A percentile compares a stretch with the other conserved stretches of the same genome.
Conservation (phyloP, 1,139 yeast genomes). For the Scheffersomyces segobiensis region DNA sequence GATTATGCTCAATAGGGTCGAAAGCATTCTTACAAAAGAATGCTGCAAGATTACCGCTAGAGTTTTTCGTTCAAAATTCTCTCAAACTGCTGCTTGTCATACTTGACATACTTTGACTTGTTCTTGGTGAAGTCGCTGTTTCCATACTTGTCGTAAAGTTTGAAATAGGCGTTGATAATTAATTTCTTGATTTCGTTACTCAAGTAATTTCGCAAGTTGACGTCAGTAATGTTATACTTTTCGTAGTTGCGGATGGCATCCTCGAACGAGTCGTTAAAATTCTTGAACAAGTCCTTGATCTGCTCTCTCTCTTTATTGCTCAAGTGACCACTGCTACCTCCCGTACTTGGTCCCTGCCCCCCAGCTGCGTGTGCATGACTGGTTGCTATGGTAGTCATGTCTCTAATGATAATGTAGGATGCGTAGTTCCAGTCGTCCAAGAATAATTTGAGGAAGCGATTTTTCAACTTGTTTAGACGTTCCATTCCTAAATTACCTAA, state of each 20-base stretch:
- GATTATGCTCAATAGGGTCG: neutral
- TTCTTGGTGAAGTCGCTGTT: slow-evolving; percentile 74
- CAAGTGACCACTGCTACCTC: slow-evolving; percentile 22
- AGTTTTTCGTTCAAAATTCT: slow-evolving; percentile 38
- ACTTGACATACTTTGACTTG: slow-evolving; percentile 71
- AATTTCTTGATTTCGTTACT: slow-evolving; percentile 67
- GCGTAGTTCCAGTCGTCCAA: slow-evolving; percentile 83
- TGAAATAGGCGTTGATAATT: slow-evolving; percentile 78
- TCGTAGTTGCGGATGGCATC: slow-evolving; percentile 66
- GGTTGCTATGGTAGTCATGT: slow-evolving; percentile 59
- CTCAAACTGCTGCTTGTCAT: slow-evolving; percentile 64
- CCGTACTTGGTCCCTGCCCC: slow-evolving; percentile 6
- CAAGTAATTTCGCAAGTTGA: slow-evolving; percentile 58
- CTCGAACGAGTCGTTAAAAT: slow-evolving; percentile 82
- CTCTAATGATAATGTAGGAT: slow-evolving; percentile 69
- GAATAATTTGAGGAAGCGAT: slow-evolving; percentile 73
- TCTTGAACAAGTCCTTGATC: slow-evolving; percentile 81
- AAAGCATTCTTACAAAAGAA: neutral
- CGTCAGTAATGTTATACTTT: slow-evolving; percentile 65
- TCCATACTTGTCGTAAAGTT: slow-evolving; percentile 76
- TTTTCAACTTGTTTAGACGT: slow-evolving; percentile 67
- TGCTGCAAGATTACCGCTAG: slow-evolving; percentile 2
- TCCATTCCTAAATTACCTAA: slow-evolving; percentile 67
- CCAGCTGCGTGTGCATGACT: slow-evolving; percentile 34
- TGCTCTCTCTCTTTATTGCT: slow-evolving; percentile 76